Conservation (phyloP, 139 green algal genomes). For the Spirogloea muscicola region DNA sequence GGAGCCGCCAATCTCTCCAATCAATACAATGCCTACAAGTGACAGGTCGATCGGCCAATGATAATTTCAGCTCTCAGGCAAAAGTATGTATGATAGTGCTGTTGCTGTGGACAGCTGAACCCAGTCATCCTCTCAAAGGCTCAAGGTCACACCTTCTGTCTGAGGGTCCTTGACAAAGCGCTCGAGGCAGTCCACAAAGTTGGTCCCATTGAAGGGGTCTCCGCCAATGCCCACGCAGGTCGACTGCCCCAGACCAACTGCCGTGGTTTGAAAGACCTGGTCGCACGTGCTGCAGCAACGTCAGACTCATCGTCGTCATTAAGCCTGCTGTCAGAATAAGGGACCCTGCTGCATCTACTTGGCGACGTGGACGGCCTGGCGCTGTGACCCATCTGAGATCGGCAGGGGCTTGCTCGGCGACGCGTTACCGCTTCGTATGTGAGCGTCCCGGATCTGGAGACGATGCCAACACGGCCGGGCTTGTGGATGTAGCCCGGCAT, state of each 20-base stretch:
- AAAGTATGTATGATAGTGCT: neutral
- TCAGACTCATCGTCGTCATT: too few relatives aligned
- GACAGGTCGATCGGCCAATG: neutral
- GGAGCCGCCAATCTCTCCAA: slow-evolving; percentile 97
- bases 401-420: too few relatives aligned
- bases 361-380: too few relatives aligned
- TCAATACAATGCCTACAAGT: slow-evolving; percentile 93
- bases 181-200: slow-evolving; percentile 98
- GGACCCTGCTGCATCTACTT: too few relatives aligned
- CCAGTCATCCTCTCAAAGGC: neutral
- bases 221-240: slow-evolving; percentile 81
- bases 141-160: slow-evolving; percentile 50
- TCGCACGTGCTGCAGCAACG: too few relatives aligned
- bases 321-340: too few relatives aligned
- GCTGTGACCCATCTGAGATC: too few relatives aligned
- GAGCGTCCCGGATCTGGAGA: slow-evolving; percentile 93
- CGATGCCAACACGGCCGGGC: slow-evolving; percentile 80
- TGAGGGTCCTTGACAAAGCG: slow-evolving; percentile 91
- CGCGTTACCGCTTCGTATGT: slow-evolving; percentile 88
- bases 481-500: slow-evolving; percentile 99
- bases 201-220: slow-evolving; percentile 71
- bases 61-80: neutral
- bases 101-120: neutral
- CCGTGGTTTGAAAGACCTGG: slow-evolving; percentile 91
- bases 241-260: slow-evolving; percentile 85